Evolutionary conservation across 2,329 filamentous ascomycete genomes (phyloP).

Genomic region (Fusarium chaquense): DNA sequence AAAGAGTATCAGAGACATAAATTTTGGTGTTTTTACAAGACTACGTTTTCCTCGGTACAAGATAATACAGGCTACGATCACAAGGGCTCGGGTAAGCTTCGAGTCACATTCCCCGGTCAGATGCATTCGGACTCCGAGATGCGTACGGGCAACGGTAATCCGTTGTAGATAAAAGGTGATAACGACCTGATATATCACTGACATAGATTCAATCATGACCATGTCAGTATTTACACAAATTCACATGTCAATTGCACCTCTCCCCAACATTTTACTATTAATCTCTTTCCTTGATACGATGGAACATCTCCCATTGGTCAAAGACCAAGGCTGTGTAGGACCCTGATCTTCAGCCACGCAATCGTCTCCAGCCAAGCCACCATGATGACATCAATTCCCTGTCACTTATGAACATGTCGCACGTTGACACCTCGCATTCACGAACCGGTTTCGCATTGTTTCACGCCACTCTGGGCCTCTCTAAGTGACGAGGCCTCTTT

Average conservation of each 20-base stretch:
- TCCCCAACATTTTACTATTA: slow-evolving; percentile 9
- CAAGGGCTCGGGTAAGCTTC: slow-evolving; percentile 28
- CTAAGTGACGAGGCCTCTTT: slow-evolving; percentile 43
- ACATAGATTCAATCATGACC: not conserved
- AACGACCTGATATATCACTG: too few species aligned
- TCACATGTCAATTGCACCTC: not conserved
- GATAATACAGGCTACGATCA: slow-evolving; percentile 15
- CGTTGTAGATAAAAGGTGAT: not conserved
- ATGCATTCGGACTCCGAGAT: slow-evolving; percentile 31
- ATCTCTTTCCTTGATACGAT: not conserved
- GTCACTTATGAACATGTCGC: slow-evolving; percentile 20
- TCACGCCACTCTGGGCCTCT: slow-evolving; percentile 23
- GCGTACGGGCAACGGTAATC: not conserved
- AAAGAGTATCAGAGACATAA: not conserved
- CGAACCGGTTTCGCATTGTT: slow-evolving; percentile 39
- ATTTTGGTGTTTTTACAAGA: slow-evolving; percentile 1
- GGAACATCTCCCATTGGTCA: slow-evolving; percentile 11
- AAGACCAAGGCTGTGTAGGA: slow-evolving; percentile 40
- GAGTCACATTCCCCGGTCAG: slow-evolving; percentile 14
- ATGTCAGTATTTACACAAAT: not conserved
- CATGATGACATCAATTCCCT: slow-evolving; percentile 42
- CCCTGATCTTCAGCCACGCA: slow-evolving; percentile 38
- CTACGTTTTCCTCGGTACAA: slow-evolving; percentile 3
- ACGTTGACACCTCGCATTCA: slow-evolving; percentile 16
- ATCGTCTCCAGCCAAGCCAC: slow-evolving; percentile 38